phyloP scores from a whole-genome alignment of 176 grass and related monocot genomes.

The Lolium perenne region DNA sequence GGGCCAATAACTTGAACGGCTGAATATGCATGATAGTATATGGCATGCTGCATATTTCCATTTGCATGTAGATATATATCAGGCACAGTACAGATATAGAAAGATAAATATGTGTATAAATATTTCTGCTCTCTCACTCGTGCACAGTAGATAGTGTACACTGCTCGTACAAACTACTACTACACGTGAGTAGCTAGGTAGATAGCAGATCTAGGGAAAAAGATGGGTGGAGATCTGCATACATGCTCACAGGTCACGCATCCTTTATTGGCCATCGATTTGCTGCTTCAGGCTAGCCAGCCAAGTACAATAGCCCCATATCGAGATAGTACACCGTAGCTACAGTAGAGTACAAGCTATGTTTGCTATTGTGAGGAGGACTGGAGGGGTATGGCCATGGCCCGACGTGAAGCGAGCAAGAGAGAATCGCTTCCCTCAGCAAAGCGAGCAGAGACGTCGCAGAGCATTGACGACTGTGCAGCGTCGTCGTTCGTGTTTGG shows the following conservation, averaged over 20 bases:
- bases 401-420: neutral
- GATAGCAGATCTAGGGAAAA: neutral
- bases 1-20: neutral
- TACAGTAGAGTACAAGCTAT: slow-evolving; percentile 5
- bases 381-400: neutral
- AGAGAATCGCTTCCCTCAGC: neutral
- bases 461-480: slow-evolving; percentile 2
- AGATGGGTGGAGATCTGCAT: neutral
- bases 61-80: neutral
- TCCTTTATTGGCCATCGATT: neutral
- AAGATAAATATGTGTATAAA: neutral
- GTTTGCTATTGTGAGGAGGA: neutral
- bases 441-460: neutral
- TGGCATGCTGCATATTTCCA: slow-evolving; percentile 2
- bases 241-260: neutral
- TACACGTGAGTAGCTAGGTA: neutral
- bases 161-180: neutral
- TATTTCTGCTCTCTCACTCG: neutral
- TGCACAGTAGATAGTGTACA: neutral
- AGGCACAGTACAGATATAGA: neutral
- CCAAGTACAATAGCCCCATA: neutral
- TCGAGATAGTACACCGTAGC: neutral
- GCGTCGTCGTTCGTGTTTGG: neutral
- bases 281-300: neutral
- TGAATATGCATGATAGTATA: neutral